Evolutionary conservation across 176 grass and related monocot species (phyloP).

Genomic region (Hsuehochloa calcarea): DNA sequence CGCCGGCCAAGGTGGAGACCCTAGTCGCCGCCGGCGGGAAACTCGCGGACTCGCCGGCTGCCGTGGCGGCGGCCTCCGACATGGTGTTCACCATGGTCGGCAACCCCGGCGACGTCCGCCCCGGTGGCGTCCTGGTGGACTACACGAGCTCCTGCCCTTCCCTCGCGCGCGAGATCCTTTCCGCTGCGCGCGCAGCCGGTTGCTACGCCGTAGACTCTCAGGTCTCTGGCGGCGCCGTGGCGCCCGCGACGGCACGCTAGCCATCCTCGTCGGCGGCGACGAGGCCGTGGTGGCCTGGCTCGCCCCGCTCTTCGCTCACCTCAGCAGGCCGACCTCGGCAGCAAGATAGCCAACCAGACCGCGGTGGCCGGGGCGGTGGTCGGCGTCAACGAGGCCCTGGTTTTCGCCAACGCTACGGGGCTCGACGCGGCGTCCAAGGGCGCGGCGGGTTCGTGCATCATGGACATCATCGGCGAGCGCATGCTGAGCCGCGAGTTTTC

Average conservation of each 20-base stretch:
- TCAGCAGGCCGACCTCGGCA: constrained; percentile 71
- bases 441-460: constrained; percentile 67
- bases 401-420: constrained; percentile 49
- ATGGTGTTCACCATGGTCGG: constrained; percentile 89
- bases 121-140: constrained; percentile 63
- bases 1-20: constrained; percentile 51
- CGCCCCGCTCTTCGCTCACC: constrained; percentile 45
- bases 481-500: constrained; percentile 53
- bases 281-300: constrained; percentile 64
- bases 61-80: constrained; percentile 49
- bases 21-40: constrained; percentile 44
- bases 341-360: constrained; percentile 93
- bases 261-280: constrained; percentile 68
- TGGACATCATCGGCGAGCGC: constrained; percentile 75
- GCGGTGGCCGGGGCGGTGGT: constrained; percentile 50
- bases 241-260: constrained; percentile 66
- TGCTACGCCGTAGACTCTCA: constrained; percentile 67
- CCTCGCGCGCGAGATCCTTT: constrained; percentile 54
- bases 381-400: constrained; percentile 56
- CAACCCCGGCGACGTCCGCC: constrained; percentile 58
- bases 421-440: constrained; percentile 49
- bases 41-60: constrained; percentile 45
- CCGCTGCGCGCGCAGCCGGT: constrained; percentile 12
- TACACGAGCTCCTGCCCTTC: constrained; percentile 65
- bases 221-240: constrained; percentile 79